A percentile compares a stretch with the other conserved stretches of the same genome.
These are phyloP conservation scores for Neocatenulostroma microsporum DNA, from an alignment of 2,329 filamentous ascomycete genomes.

Conservation along the genomic window DNA sequence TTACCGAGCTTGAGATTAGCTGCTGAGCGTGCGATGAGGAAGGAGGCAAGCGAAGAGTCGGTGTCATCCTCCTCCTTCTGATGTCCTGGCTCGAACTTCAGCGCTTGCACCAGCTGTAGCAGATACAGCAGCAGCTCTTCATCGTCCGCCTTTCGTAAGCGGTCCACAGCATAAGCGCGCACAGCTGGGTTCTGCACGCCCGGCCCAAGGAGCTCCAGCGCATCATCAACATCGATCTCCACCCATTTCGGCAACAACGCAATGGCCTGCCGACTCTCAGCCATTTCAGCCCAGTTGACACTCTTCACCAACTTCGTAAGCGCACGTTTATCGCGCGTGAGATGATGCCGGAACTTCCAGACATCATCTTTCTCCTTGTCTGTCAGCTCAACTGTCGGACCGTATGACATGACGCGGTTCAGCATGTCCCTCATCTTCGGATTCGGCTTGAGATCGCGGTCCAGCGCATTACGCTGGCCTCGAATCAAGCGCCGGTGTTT, in stretches of 20 bases:
- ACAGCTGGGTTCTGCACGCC: constrained; percentile 84
- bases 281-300: constrained; percentile 82
- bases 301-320: constrained; percentile 98
- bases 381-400: constrained; percentile 78
- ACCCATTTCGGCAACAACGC: constrained; percentile 90
- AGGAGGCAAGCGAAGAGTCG: constrained; percentile 80
- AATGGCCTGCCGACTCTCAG: constrained; percentile 80
- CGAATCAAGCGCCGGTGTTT: constrained; percentile 89
- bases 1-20: constrained; percentile 87
- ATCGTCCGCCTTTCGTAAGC: constrained; percentile 85
- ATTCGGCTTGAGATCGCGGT: constrained; percentile 92
- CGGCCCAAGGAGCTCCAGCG: constrained; percentile 84
- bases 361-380: constrained; percentile 91
- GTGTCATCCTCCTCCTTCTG: constrained; percentile 39
- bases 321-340: constrained; percentile 77
- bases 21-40: constrained; percentile 79
- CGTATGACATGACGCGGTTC: constrained; percentile 82
- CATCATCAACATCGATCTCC: constrained; percentile 94
- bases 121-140: constrained; percentile 86
- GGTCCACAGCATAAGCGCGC: constrained; percentile 85
- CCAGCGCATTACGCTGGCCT: constrained; percentile 83
- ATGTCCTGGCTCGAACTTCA: constrained; percentile 82
- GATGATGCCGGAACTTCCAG: constrained; percentile 94
- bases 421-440: constrained; percentile 91
- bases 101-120: constrained; percentile 85